These are phyloP conservation scores for Lachancea fermentati DNA, from an alignment of 805 yeast genomes.

Conservation along the genomic window DNA sequence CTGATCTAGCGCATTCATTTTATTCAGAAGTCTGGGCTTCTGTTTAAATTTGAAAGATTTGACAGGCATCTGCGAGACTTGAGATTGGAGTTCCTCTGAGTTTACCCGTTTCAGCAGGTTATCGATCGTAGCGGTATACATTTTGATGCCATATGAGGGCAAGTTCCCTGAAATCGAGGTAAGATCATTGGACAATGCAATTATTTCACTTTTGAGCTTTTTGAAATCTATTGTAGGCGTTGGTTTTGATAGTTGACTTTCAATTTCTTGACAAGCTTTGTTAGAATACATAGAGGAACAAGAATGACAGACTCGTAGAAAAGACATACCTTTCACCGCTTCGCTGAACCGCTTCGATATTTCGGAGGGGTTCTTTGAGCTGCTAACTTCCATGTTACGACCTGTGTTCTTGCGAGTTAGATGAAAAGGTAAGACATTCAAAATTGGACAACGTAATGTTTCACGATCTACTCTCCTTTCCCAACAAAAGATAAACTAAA, in stretches of 20 bases:
- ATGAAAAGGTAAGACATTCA: not conserved
- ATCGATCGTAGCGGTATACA: constrained; percentile 14
- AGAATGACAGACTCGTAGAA: too few relatives aligned
- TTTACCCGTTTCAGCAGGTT: constrained; percentile 13
- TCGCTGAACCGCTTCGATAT: not conserved
- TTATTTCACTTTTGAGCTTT: constrained; percentile 10
- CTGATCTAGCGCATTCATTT: too few relatives aligned
- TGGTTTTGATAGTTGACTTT: too few relatives aligned
- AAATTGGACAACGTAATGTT: not conserved
- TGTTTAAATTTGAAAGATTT: too few relatives aligned
- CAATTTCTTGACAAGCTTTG: too few relatives aligned
- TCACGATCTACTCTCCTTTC: not conserved
- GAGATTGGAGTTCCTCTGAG: too few relatives aligned
- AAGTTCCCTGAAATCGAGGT: constrained; percentile 11
- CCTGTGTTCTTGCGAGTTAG: not conserved
- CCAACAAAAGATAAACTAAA: not conserved
- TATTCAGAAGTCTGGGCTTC: too few relatives aligned
- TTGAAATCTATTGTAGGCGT: constrained; percentile 3
- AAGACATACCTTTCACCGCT: not conserved
- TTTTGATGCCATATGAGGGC: constrained; percentile 18
- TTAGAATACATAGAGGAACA: too few relatives aligned
- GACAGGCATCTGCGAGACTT: too few relatives aligned
- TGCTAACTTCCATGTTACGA: too few relatives aligned
- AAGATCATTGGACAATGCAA: constrained; percentile 11
- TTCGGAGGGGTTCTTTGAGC: not conserved